Evolutionary conservation across 106 monocot species (phyloP).

Genomic region (Apostasia shenzhenica): DNA sequence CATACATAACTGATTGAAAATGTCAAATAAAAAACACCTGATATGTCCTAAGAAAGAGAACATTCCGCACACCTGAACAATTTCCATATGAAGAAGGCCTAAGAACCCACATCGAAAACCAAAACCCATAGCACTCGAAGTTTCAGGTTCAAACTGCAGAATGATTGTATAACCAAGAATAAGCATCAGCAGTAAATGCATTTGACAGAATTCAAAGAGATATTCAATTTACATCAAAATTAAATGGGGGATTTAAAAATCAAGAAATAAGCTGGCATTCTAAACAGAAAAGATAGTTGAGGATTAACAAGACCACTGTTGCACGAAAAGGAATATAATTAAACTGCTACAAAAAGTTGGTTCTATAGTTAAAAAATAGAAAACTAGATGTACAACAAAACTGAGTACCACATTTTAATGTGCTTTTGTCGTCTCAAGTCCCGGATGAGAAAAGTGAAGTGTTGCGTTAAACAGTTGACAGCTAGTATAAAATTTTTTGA

Average conservation of each 20-base stretch:
- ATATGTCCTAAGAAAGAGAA: neutral
- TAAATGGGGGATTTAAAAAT: neutral
- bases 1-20: neutral
- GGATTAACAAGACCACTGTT: too few species aligned
- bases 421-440: too few species aligned
- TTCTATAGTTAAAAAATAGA: too few species aligned
- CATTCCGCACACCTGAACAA: slow-evolving; percentile 74
- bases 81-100: slow-evolving; percentile 98
- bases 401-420: too few species aligned
- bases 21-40: neutral
- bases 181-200: neutral
- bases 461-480: too few species aligned
- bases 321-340: too few species aligned
- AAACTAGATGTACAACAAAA: too few species aligned
- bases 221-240: neutral
- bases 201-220: neutral
- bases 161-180: neutral
- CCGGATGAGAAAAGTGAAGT: too few species aligned
- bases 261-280: too few species aligned
- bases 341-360: too few species aligned
- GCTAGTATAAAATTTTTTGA: too few species aligned
- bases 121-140: slow-evolving; percentile 97
- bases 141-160: slow-evolving; percentile 92
- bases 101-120: slow-evolving; percentile 98
- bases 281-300: too few species aligned